These are phyloP conservation scores for Kluyveromyces lactis DNA, from an alignment of 805 yeast genomes.

Conservation along the genomic window DNA sequence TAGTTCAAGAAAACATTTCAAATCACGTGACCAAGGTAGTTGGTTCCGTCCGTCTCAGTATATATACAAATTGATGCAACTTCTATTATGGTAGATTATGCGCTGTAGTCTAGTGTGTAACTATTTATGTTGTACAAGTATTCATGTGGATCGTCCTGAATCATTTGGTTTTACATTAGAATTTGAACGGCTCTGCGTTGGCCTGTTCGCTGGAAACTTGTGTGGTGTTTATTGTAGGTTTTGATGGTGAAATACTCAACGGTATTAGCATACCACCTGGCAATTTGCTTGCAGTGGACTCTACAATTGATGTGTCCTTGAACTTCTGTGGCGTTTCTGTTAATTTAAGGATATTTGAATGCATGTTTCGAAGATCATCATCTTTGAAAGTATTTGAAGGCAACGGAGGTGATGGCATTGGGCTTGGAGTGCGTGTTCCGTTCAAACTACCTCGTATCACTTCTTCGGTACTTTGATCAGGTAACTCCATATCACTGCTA, in stretches of 20 bases:
- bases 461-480: neutral
- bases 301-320: neutral
- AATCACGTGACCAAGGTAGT: no score
- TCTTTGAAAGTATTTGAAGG: neutral
- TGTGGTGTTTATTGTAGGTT: constrained; percentile 12
- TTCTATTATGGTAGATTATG: no score
- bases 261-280: neutral
- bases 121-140: no score
- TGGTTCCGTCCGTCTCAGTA: no score
- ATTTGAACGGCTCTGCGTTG: constrained; percentile 26
- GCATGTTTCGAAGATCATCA: neutral
- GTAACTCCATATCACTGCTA: neutral
- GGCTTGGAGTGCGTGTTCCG: neutral
- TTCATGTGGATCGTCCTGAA: no score
- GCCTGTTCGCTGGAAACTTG: constrained; percentile 23
- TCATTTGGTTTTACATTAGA: no score
- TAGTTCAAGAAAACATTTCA: no score
- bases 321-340: neutral
- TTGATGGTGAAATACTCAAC: constrained; percentile 17
- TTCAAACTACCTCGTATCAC: neutral
- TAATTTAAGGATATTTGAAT: neutral
- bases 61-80: no score
- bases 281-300: neutral
- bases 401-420: neutral
- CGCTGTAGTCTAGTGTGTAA: no score